Base-by-base conservation (phyloP, 2,329 filamentous ascomycete genomes). In the Diaporthe eres region DNA sequence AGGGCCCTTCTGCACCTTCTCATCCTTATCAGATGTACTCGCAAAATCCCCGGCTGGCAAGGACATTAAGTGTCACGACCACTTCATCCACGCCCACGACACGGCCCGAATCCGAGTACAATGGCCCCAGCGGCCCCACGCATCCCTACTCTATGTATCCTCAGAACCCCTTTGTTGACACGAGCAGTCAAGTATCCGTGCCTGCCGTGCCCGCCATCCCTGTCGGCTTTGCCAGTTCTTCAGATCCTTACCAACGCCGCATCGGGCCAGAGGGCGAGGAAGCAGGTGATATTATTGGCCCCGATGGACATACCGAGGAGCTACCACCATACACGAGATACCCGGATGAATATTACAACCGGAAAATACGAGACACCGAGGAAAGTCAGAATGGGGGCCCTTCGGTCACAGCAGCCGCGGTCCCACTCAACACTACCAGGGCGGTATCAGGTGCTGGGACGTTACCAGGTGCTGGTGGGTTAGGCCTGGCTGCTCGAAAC, bases 261-360 rank as follows among this genome's bases (percentile, higher is more conserved):
- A 84, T 95, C 71, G 94, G 94, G 0, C 93, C 94, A 0, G 94
- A 95, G 74, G 95, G 95, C 71, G 95, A 98, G 84, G 96, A 98
- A 79, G 87, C 91, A n/a, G 95, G 93, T 63, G 95, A 96, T 82
- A 91, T 98, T 72, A 93, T 98, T 71, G 95, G 95, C 1, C 94
- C 94, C 0, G 92, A 98, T 80, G 96, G 96, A 1, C 95, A 98
- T 81, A 93, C 94, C 1, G 96, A 98, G 84, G 95, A 98, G 83
- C 86, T 98, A 25, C 96, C 96, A 17, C 96, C 96, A 0, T 98
- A 98, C 82, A 94, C 95, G 19, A 90, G 95, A 82, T 98, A 97
- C 83, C 95, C 96, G 3, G 94, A 97, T 71, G 93, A 95, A 74
- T 87, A 87, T 0, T 92, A 85, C 84, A 89, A 82, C 81, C 90